phyloP scores from a whole-genome alignment of 371 early-diverging fungal genomes.

The Rhizoclosmatium hyalinum region DNA sequence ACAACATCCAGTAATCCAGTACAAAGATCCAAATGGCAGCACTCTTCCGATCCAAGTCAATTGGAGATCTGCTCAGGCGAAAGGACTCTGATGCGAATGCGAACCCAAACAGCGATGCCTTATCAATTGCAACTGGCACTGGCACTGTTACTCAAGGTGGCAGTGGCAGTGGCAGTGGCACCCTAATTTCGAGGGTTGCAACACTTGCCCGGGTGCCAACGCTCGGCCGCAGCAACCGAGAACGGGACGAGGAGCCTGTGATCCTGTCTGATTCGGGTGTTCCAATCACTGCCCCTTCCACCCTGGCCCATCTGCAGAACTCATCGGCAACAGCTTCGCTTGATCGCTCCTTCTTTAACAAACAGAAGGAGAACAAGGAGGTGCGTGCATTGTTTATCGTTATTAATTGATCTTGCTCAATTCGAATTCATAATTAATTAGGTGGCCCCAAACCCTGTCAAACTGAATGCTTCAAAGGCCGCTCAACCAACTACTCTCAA shows the following conservation, averaged over 20 bases:
- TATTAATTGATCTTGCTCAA: not conserved
- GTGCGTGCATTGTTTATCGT: not conserved
- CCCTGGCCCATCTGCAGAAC: not conserved
- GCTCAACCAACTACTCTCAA: constrained; percentile 23
- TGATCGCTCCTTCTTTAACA: no score
- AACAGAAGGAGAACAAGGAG: not conserved
- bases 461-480: constrained; percentile 23
- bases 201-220: constrained; percentile 8
- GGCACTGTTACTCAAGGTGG: not conserved
- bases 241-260: not conserved
- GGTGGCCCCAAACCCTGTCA: constrained; percentile 23
- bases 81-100: not conserved
- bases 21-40: not conserved
- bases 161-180: not conserved
- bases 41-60: not conserved
- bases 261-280: constrained; percentile 13
- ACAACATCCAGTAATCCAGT: not conserved
- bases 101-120: not conserved
- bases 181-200: not conserved
- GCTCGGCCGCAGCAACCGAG: constrained; percentile 1
- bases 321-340: no score
- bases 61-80: not conserved
- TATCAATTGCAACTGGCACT: not conserved
- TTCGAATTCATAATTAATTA: not conserved
- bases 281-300: constrained; percentile 22